A percentile compares a stretch with the other conserved stretches of the same genome.
Evolutionary conservation across 1,284 basidiomycete genomes (phyloP).

Genomic region (Afroboletus lepidellus): DNA sequence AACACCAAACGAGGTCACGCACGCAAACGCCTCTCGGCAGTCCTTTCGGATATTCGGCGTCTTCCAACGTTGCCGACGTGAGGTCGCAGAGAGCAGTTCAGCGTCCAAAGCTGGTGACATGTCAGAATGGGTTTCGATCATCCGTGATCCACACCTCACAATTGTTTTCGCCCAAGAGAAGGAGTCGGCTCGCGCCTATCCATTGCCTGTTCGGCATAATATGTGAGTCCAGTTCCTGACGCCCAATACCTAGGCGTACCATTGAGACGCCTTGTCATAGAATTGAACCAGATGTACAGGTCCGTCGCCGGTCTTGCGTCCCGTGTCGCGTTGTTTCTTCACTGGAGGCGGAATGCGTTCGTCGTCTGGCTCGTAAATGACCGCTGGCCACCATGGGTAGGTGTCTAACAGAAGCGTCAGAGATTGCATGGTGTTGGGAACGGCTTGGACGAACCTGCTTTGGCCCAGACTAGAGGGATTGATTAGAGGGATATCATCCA

Average conservation of each 20-base stretch:
- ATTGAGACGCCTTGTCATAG: conserved; percentile 60
- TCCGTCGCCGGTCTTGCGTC: conserved; percentile 34
- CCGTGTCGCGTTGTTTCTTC: conserved; percentile 36
- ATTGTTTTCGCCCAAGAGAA: conserved; percentile 55
- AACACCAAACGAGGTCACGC: conserved; percentile 20
- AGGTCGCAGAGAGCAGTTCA: conserved; percentile 46
- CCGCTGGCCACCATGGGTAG: conserved; percentile 68
- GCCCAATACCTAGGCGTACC: conserved; percentile 39
- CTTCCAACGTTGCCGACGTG: conserved; percentile 51
- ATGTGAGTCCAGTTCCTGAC: conserved; percentile 2
- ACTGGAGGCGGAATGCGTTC: conserved; percentile 51
- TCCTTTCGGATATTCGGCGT: conserved; percentile 40
- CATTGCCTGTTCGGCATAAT: conserved; percentile 45
- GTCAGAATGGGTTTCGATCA: conserved; percentile 2
- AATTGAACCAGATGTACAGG: conserved; percentile 62
- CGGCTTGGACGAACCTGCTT: conserved; percentile 40
- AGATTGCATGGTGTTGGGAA: not conserved
- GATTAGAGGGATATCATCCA: not conserved
- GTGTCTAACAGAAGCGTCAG: conserved; percentile 40
- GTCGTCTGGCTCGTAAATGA: conserved; percentile 54
- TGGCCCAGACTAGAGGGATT: conserved; percentile 58
- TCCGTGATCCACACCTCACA: conserved; percentile 39
- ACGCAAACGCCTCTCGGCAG: conserved; percentile 52
- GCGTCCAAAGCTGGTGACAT: conserved; percentile 45
- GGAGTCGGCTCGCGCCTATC: conserved; percentile 48